These are phyloP conservation scores for Monosporascus sp. DNA, from an alignment of 2,329 filamentous ascomycete species.

Conservation along the genomic window DNA sequence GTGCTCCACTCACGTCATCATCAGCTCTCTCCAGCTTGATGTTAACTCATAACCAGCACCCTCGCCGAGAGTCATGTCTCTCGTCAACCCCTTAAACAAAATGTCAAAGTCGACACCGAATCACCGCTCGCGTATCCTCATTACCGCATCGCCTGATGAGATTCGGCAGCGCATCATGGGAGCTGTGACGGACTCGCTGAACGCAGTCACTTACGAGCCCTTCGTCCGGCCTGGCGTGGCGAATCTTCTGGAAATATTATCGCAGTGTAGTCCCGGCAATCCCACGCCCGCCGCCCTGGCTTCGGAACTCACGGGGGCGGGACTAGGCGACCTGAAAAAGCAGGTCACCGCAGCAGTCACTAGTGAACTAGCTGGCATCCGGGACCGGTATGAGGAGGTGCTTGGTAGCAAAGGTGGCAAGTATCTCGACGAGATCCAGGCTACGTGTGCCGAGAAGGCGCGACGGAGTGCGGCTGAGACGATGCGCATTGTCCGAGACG, in stretches of 20 bases:
- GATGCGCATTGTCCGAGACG: constrained; percentile 48
- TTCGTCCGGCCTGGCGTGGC: constrained; percentile 70
- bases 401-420: constrained; percentile 39
- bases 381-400: constrained; percentile 43
- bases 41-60: constrained; percentile 48
- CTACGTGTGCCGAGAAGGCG: constrained; percentile 57
- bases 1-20: no score
- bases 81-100: constrained; percentile 70
- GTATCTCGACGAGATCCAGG: constrained; percentile 53
- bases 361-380: constrained; percentile 42
- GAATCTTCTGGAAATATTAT: constrained; percentile 79
- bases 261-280: constrained; percentile 53
- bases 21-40: no score
- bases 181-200: constrained; percentile 70
- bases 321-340: constrained; percentile 58
- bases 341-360: constrained; percentile 55
- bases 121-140: constrained; percentile 70
- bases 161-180: constrained; percentile 66
- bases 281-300: constrained; percentile 30
- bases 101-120: constrained; percentile 89
- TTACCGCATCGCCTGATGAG: constrained; percentile 63
- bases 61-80: constrained; percentile 82
- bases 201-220: constrained; percentile 68
- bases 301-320: constrained; percentile 29
- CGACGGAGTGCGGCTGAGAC: constrained; percentile 53